Evolutionary conservation across 257 asterid genomes (phyloP).

Genomic region (Knoxia roxburghii): DNA sequence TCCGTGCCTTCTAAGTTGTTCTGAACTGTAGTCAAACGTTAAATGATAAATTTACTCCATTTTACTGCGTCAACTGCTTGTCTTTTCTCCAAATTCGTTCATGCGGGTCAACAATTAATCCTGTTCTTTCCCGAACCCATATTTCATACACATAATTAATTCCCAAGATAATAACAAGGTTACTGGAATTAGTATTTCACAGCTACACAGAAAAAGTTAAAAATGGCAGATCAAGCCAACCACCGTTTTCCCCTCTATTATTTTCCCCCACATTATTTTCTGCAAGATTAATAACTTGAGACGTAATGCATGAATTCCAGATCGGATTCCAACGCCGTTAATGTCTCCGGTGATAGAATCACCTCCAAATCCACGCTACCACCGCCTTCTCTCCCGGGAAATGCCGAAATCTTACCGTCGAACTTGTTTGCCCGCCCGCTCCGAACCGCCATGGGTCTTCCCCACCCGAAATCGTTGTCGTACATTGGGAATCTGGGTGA

Average conservation of each 20-base stretch:
- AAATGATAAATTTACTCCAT: too few species aligned
- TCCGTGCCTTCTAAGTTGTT: too few species aligned
- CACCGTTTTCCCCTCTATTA: too few species aligned
- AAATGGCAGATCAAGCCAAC: too few species aligned
- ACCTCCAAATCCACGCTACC: slow-evolving; percentile 44
- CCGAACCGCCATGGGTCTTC: slow-evolving; percentile 34
- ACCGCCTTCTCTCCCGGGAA: slow-evolving; percentile 30
- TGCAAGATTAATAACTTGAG: slow-evolving; percentile 2
- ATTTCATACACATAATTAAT: too few species aligned
- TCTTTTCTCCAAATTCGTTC: background rate
- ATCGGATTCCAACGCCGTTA: slow-evolving; percentile 31
- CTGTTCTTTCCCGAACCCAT: background rate
- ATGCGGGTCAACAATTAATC: slow-evolving; percentile 7
- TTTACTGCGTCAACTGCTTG: background rate
- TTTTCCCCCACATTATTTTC: too few species aligned
- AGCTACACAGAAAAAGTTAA: too few species aligned
- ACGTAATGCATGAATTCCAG: slow-evolving; percentile 37
- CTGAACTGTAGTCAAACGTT: too few species aligned
- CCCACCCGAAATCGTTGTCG: slow-evolving; percentile 47
- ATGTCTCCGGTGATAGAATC: slow-evolving; percentile 32
- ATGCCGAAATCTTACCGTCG: slow-evolving; percentile 34
- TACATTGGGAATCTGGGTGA: slow-evolving; percentile 41
- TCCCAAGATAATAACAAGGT: too few species aligned
- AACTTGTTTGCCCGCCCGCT: slow-evolving; percentile 35
- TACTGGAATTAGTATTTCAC: too few species aligned